Base-by-base conservation (phyloP, 1,139 yeast species). In the Suhomyces bokatorum region DNA sequence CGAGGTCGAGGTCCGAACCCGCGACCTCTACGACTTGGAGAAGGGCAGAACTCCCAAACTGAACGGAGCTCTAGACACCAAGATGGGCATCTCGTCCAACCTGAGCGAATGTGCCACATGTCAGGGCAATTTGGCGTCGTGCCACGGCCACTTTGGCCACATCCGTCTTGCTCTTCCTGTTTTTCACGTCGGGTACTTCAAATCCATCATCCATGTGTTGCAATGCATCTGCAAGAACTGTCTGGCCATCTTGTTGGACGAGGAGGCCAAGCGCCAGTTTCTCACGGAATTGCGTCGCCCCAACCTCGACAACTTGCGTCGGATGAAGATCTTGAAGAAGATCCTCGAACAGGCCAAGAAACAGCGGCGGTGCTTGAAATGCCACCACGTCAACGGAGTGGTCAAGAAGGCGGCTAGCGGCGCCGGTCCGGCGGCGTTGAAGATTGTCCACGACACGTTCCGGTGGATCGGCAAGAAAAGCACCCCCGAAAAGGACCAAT, bases 91-190 rank as follows among this genome's bases (percentile, higher is more conserved):
- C 12, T 88, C 97, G 6, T 83, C 95, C 46, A 91, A 90, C 56
- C 70, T 86, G 27, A 73, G 81, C 20, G 96, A 87, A 60, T 95
- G 99, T 73, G 64, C 80, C 13, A 95, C 98, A 0, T 95, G 99
- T 69, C 90, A 83, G 56, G 98, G 98, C 8, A 84, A 84, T 56
- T 71, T 95, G 57, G 97, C 97, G 0, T 81, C 96, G 1, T 95
- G 99, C 64, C 97, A 93, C 67, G 99, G 99, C 44, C 99, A 95
- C 69, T 95, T 95, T 64, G 99, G 99, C 35, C 96, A 95, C 60
- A 81, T 95, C 52, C 81, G 89, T 55, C 75, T 95, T 43, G 97
- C 98, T 0, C 73, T 95, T 40, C 99, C 99, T 2, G 98, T 91
- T 14, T 95, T 93, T 69, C 99, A 95, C 62, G 95, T 93, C 37